Evolutionary conservation across 192 early-diverging fungal genomes (phyloP), one percentile per base, ranked within the genome.

Genomic region (Podila epigama): DNA sequence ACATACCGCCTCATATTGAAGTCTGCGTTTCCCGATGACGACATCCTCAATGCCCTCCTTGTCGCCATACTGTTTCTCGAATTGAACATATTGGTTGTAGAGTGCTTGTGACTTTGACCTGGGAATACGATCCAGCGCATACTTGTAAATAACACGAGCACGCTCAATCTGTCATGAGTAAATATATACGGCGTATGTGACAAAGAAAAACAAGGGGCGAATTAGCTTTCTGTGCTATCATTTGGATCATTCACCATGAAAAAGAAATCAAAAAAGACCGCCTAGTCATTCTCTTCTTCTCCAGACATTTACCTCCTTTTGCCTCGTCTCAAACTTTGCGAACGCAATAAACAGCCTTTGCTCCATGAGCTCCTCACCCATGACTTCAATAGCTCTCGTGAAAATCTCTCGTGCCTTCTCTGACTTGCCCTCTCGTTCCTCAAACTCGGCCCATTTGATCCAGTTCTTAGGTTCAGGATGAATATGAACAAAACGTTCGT

Each of bases 381-480:
- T 86, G 9, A 86, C 87, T 35, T 94, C 92, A 32, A 98, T 89
- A 13, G 95, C 96, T 50, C 90, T 86, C 25, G 90, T 91, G 79
- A 92, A 98, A 41, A 99, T 94, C 33, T 92, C 92, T 34, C 98
- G 90, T 18, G 90, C 89, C 66, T 83, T 89, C 27, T 93, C 94
- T 83, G 70, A 63, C 22, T 90, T 83, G 15, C 90, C 91, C 33
- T 90, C 85, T 5, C 89, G 85, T 68, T 99, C 96, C 81, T 98
- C 98, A 82, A 97, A 99, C 71, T 91, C 90, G 6, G 95, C 89
- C 94, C 95, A 99, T 73, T 93, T 93, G 52, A 99, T 86, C 97
- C 98, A 99, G 71, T 97, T 92, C 54, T 93, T 92, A 6, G 97
- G 91, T 40, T 96, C 87, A 6, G 97, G 98, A 68, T 97, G 94